These are phyloP conservation scores for Tolypocladium ophioglossoides DNA, from an alignment of 2,329 filamentous ascomycete genomes.

Conservation along the genomic window DNA sequence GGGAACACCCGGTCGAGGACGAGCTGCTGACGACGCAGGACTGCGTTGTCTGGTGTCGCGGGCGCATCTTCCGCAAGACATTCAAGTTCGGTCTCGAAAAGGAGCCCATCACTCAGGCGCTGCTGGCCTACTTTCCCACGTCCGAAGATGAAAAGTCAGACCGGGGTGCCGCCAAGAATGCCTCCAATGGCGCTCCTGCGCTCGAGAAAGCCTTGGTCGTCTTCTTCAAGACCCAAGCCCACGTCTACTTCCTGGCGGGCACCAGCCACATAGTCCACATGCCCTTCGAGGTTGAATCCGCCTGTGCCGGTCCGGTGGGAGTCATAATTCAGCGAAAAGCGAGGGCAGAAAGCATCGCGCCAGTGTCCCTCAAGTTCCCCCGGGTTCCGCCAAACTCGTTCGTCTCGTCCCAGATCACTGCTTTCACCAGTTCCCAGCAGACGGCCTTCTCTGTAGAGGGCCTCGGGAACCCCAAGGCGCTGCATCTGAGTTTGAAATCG, in stretches of 20 bases:
- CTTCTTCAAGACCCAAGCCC: constrained; percentile 83
- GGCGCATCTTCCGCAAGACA: constrained; percentile 71
- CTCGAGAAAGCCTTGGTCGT: constrained; percentile 70
- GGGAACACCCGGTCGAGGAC: constrained; percentile 48
- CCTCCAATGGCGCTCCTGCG: constrained; percentile 7
- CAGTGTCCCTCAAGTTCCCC: constrained; percentile 44
- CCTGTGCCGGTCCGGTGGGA: constrained; percentile 71
- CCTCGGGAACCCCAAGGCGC: constrained; percentile 42
- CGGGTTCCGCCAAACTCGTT: constrained; percentile 76
- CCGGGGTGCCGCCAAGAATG: constrained; percentile 3
- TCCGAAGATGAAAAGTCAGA: constrained; percentile 27
- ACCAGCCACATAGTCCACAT: constrained; percentile 84
- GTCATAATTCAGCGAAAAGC: constrained; percentile 78
- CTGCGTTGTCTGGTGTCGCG: constrained; percentile 82
- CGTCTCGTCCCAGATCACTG: constrained; percentile 54
- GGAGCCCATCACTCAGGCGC: constrained; percentile 73
- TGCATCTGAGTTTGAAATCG: constrained; percentile 39
- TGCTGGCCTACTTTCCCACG: constrained; percentile 71
- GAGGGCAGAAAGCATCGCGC: constrained; percentile 35
- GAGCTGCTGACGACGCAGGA: constrained; percentile 68
- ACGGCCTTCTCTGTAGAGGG: constrained; percentile 47
- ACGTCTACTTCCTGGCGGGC: constrained; percentile 84
- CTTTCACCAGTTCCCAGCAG: constrained; percentile 38
- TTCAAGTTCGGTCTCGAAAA: constrained; percentile 83
- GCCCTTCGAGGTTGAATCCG: constrained; percentile 86